phyloP scores from a whole-genome alignment of 345 rosid genomes.

The Aethionema arabicum region DNA sequence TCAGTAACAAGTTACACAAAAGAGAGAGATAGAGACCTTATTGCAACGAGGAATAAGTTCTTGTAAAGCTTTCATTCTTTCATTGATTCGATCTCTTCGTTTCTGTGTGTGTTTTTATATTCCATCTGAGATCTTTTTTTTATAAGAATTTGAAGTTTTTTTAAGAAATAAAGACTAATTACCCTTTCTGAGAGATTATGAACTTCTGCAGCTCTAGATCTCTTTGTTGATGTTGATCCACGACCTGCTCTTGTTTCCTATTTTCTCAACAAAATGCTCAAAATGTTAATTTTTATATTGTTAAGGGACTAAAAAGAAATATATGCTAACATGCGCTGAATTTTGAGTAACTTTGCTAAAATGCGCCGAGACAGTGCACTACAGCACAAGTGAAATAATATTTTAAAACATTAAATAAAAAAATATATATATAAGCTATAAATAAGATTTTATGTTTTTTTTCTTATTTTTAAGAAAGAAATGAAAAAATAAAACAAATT shows the following conservation, averaged over 20 bases:
- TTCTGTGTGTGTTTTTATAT: slow-evolving; percentile 45
- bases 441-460: too few species aligned
- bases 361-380: too few species aligned
- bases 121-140: slow-evolving; percentile 42
- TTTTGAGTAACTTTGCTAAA: too few species aligned
- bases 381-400: too few species aligned
- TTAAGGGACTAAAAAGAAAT: background rate
- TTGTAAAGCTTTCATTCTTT: slow-evolving; percentile 76
- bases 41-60: slow-evolving; percentile 45
- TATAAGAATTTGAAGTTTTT: background rate
- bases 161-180: slow-evolving; percentile 31
- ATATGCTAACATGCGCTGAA: too few species aligned
- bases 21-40: slow-evolving; percentile 24
- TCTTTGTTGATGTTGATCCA: slow-evolving; percentile 67
- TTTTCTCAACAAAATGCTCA: background rate
- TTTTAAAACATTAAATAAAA: too few species aligned
- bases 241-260: slow-evolving; percentile 50
- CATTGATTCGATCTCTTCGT: slow-evolving; percentile 83
- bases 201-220: slow-evolving; percentile 91
- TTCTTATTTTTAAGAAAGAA: too few species aligned
- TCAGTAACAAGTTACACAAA: slow-evolving; percentile 21
- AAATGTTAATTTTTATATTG: background rate
- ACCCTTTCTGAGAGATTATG: slow-evolving; percentile 98
- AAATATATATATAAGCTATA: too few species aligned
- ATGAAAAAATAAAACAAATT: too few species aligned